Evolutionary conservation across 2,329 filamentous ascomycete species (phyloP).

Genomic region (Apiospora saccharicola): DNA sequence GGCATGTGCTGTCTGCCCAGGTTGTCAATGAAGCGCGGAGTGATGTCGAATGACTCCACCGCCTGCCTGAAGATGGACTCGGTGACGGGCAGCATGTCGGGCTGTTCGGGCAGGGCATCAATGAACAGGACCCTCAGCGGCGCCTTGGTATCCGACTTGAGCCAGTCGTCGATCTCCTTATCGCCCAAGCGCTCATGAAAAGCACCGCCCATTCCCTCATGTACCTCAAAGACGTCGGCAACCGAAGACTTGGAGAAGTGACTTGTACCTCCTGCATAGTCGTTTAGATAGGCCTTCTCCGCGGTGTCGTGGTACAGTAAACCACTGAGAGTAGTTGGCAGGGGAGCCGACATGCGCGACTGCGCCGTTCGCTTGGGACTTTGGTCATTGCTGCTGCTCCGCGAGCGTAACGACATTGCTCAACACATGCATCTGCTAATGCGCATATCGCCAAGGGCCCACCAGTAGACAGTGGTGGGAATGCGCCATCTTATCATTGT

Average conservation of each 20-base stretch:
- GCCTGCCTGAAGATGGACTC: conserved; percentile 15
- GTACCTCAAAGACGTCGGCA: conserved; percentile 25
- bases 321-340: not conserved
- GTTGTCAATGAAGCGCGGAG: conserved; percentile 24
- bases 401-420: not conserved
- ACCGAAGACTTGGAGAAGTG: conserved; percentile 23
- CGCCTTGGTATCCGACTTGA: conserved; percentile 9
- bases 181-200: conserved; percentile 16
- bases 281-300: conserved; percentile 22
- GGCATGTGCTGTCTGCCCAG: conserved; percentile 27
- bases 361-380: not conserved
- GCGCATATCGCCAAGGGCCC: not conserved
- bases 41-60: not conserved
- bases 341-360: not conserved
- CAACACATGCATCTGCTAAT: not conserved
- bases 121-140: conserved; percentile 24
- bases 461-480: not conserved
- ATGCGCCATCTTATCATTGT: not conserved
- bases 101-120: conserved; percentile 21
- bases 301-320: conserved; percentile 23
- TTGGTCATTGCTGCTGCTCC: not conserved
- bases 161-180: conserved; percentile 16
- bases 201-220: not conserved
- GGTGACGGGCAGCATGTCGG: conserved; percentile 23
- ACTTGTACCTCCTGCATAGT: conserved; percentile 9